Conservation (phyloP, 2,329 filamentous ascomycete genomes). For the Hypoxylon sp. region DNA sequence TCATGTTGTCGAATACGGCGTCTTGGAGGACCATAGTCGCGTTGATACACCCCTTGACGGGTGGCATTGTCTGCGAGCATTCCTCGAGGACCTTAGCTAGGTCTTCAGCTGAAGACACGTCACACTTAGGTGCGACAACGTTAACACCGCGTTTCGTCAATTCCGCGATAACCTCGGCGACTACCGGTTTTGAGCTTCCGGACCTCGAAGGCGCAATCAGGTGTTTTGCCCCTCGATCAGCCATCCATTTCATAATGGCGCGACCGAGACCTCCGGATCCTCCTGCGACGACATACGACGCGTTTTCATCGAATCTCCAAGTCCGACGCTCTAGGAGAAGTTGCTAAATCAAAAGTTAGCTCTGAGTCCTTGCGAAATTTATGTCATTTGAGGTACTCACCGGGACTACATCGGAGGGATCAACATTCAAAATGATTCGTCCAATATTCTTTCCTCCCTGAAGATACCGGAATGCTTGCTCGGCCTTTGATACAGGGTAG, state of each 20-base stretch:
- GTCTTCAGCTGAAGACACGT: constrained; percentile 41
- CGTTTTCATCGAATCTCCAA: constrained; percentile 50
- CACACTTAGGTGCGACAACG: constrained; percentile 45
- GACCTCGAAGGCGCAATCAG: constrained; percentile 49
- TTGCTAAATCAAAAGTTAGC: constrained; percentile 40
- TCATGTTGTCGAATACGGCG: constrained; percentile 52
- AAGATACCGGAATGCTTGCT: constrained; percentile 48
- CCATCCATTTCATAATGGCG: constrained; percentile 50
- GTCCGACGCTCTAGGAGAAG: constrained; percentile 37
- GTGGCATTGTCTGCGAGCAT: constrained; percentile 45
- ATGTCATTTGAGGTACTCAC: constrained; percentile 39
- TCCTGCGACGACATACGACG: constrained; percentile 51
- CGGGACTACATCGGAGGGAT: constrained; percentile 46
- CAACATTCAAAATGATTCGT: constrained; percentile 45
- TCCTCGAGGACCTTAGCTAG: constrained; percentile 38
- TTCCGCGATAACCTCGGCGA: constrained; percentile 41
- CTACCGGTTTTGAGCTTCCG: constrained; percentile 40
- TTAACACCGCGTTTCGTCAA: constrained; percentile 35
- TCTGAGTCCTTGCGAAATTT: not conserved
- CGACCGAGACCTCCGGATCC: constrained; percentile 53
- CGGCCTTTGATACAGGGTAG: constrained; percentile 44
- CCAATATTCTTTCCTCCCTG: constrained; percentile 48
- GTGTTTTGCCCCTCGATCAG: constrained; percentile 45
- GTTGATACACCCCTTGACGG: constrained; percentile 61
- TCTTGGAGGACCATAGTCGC: constrained; percentile 60